Conservation (phyloP, 1,284 basidiomycete genomes). For the Pseudozyma flocculosa region DNA sequence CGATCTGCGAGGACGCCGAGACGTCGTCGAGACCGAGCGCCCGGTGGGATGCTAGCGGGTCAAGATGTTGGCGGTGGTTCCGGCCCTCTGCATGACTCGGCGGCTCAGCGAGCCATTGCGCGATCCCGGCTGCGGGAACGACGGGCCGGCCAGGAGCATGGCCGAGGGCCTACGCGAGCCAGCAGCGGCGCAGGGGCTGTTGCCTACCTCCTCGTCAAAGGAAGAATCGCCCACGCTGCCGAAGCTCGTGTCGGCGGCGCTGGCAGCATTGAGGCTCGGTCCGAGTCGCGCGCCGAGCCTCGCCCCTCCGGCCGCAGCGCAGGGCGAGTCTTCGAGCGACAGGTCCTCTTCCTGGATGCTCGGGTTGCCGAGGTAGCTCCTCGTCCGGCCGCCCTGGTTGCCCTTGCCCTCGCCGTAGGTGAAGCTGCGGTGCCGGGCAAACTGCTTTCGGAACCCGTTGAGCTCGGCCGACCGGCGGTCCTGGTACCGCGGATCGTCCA, state of each 20-base stretch:
- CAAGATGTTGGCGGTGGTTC: slow-evolving; percentile 28
- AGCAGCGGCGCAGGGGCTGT: slow-evolving; percentile 48
- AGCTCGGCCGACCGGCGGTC: slow-evolving; percentile 78
- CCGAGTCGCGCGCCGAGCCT: neutral
- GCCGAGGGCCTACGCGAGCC: slow-evolving; percentile 15
- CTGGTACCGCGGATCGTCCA: slow-evolving; percentile 88
- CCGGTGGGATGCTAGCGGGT: too few species aligned
- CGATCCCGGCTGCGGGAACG: slow-evolving; percentile 4
- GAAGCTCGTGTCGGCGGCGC: slow-evolving; percentile 42
- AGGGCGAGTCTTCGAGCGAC: slow-evolving; percentile 30
- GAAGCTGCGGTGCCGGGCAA: slow-evolving; percentile 56
- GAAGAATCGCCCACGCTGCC: slow-evolving; percentile 48
- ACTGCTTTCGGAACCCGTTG: slow-evolving; percentile 80
- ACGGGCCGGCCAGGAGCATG: slow-evolving; percentile 8
- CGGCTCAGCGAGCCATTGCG: slow-evolving; percentile 17
- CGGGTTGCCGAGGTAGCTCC: slow-evolving; percentile 4
- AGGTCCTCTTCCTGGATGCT: slow-evolving; percentile 31
- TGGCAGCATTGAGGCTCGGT: neutral
- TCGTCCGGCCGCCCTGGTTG: neutral
- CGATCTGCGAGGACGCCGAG: too few species aligned
- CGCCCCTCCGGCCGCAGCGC: slow-evolving; percentile 6
- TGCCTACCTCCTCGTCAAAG: slow-evolving; percentile 44
- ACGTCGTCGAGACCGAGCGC: too few species aligned
- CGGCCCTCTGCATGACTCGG: slow-evolving; percentile 24
- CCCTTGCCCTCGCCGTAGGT: slow-evolving; percentile 45